A percentile compares a stretch with the other conserved stretches of the same genome.
Evolutionary conservation across 148 eudicot species (phyloP).

Genomic region (Vaccinium corymbosum): DNA sequence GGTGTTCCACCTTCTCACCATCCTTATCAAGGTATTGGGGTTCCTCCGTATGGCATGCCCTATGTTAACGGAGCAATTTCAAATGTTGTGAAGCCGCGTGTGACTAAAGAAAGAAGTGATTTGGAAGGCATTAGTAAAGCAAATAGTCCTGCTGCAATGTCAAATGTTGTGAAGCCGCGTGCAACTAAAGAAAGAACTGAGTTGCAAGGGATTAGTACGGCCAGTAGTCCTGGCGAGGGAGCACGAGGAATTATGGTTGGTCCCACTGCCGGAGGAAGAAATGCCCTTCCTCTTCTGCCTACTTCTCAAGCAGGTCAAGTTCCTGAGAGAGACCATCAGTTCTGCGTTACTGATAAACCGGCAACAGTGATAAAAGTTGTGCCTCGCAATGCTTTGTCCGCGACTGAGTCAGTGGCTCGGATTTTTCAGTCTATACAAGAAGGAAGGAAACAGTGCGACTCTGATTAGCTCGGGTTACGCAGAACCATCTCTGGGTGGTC

Average conservation of each 20-base stretch:
- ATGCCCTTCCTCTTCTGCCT: conserved; percentile 43
- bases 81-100: conserved; percentile 17
- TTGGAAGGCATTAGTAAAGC: conserved; percentile 45
- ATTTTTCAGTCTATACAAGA: conserved; percentile 81
- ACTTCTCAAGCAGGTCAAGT: conserved; percentile 29
- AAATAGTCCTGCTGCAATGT: conserved; percentile 44
- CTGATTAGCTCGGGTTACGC: conserved; percentile 17
- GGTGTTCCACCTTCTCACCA: conserved; percentile 39
- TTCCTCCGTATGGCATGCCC: conserved; percentile 61
- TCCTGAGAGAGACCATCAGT: conserved; percentile 18
- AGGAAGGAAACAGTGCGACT: conserved; percentile 55
- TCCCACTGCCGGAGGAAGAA: conserved; percentile 27
- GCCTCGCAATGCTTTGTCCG: conserved; percentile 64
- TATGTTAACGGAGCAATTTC: conserved; percentile 28
- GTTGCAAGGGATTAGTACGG: conserved; percentile 47
- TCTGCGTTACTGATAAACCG: conserved; percentile 24
- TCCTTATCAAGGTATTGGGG: conserved; percentile 44
- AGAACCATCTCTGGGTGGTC: neutral
- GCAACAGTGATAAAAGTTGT: conserved; percentile 67
- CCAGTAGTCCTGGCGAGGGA: conserved; percentile 56
- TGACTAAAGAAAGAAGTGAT: conserved; percentile 38
- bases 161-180: conserved; percentile 18
- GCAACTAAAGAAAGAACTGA: conserved; percentile 38
- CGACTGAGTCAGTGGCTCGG: conserved; percentile 66
- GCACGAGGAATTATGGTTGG: conserved; percentile 13